Conservation (phyloP, 768 basidiomycete genomes). For the Cyathus striatus region DNA sequence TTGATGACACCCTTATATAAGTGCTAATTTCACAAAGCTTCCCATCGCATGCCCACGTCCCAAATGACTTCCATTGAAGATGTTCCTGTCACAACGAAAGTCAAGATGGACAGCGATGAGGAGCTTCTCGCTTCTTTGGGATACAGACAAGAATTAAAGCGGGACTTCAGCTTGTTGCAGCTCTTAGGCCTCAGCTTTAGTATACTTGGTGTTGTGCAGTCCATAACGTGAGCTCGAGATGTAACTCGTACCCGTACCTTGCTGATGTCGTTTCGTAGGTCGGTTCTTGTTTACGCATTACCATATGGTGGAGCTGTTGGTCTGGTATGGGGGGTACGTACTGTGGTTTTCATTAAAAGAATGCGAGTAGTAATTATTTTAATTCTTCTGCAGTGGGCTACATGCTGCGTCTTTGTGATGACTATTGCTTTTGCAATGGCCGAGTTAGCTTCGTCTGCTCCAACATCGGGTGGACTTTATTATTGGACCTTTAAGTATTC, state of each 20-base stretch:
- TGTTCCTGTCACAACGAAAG: too few species aligned
- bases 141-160: slow-evolving; percentile 37
- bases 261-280: slow-evolving; percentile 5
- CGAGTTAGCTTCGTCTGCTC: slow-evolving; percentile 44
- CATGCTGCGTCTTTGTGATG: slow-evolving; percentile 40
- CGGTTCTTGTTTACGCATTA: slow-evolving; percentile 25
- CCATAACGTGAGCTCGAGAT: slow-evolving; percentile 9
- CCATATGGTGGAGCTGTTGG: slow-evolving; percentile 42
- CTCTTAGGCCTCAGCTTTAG: slow-evolving; percentile 20
- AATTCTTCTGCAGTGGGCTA: slow-evolving; percentile 34
- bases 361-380: neutral
- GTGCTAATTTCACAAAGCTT: too few species aligned
- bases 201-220: slow-evolving; percentile 12
- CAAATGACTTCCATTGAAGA: too few species aligned
- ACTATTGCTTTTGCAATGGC: slow-evolving; percentile 45
- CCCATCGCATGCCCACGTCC: too few species aligned
- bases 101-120: too few species aligned
- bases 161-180: slow-evolving; percentile 23
- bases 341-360: slow-evolving; percentile 3
- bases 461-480: slow-evolving; percentile 52
- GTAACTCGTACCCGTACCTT: neutral
- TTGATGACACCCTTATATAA: too few species aligned
- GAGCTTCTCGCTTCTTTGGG: slow-evolving; percentile 29
- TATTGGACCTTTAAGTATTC: slow-evolving; percentile 56
- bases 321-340: slow-evolving; percentile 44